Base-by-base conservation (phyloP, 345 rosid species). In the Eutrema japonicum region DNA sequence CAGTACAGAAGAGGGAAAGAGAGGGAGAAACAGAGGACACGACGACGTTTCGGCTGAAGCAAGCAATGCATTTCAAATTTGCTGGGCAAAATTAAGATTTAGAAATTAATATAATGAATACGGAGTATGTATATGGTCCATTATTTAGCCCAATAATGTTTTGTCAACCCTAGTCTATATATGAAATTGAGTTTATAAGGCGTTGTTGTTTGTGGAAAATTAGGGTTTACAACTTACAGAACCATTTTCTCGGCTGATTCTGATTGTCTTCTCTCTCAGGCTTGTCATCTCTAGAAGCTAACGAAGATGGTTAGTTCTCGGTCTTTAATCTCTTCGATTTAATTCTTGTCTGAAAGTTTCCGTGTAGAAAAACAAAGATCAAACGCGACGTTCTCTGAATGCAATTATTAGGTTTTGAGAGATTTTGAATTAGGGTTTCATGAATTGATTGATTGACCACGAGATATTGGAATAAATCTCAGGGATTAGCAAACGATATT, bases 401-500 rank as follows among this genome's bases (percentile, higher is more conserved):
- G 12, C 6, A 42, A 42, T 29, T 27, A 2, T 43, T 27, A 29
- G 38, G 38, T 29, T 29, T 29, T 8, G 12, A 8, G 7, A 8
- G 37, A 43, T 62, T 13, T n/a, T 14, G 33, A 1, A 61, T 63
- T 30, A 0, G 27, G 40, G n/a, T 40, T 45, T 51, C 2, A 7
- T 66, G 49, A 18, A 46, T 50, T 52, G 49, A 27, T 52, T 35
- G 70, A 10, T 13, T 40, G 22, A 22, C 22, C 22, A 22, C 22
- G 1, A 22, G 38, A 50, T 33, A 3, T 8, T 68, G 4, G 72
- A 13, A n/a, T 16, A 42, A 33, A 6, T 12, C 27, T 10, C 18
- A 81, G 90, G 90, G 18, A 18, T 84, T 69, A 82, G 84, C 50
- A 86, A 85, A 62, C 18, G 88, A 87, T 61, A 73, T 87, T 30